A percentile compares a stretch with the other conserved stretches of the same genome.
Conservation (phyloP, 768 basidiomycete genomes). For the Rhodosporidiobolus odoratus region DNA sequence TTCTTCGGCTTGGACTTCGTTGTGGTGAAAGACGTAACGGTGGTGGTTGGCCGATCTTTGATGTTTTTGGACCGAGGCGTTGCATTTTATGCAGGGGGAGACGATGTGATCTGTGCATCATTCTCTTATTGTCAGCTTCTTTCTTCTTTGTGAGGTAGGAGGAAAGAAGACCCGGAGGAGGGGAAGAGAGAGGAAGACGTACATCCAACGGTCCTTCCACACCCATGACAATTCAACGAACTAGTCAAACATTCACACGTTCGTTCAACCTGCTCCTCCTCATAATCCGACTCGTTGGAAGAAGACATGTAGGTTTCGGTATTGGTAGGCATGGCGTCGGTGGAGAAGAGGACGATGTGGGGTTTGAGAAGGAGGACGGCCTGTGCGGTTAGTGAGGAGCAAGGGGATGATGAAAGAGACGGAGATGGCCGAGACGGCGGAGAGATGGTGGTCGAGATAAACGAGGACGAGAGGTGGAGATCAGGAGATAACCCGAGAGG, state of each 20-base stretch:
- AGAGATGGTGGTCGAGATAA: too few relatives aligned
- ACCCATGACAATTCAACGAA: slow-evolving; percentile 71
- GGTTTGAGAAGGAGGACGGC: slow-evolving; percentile 77
- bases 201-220: slow-evolving; percentile 68
- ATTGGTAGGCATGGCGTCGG: slow-evolving; percentile 70
- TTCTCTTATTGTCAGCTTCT: too few relatives aligned
- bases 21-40: slow-evolving; percentile 72
- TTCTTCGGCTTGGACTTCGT: slow-evolving; percentile 36
- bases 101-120: slow-evolving; percentile 32
- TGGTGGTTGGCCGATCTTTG: slow-evolving; percentile 70
- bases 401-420: not conserved
- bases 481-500: too few relatives aligned
- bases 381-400: slow-evolving; percentile 48
- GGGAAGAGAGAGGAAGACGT: slow-evolving; percentile 14
- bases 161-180: slow-evolving; percentile 8
- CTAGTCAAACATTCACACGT: slow-evolving; percentile 84
- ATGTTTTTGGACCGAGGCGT: slow-evolving; percentile 48
- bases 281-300: slow-evolving; percentile 28
- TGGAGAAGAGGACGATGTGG: slow-evolving; percentile 73
- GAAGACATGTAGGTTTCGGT: slow-evolving; percentile 28
- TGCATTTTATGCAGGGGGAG: slow-evolving; percentile 63
- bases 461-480: too few relatives aligned
- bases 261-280: slow-evolving; percentile 47
- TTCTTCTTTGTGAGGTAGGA: fast-evolving
- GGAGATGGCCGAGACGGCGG: too few relatives aligned